A percentile compares a stretch with the other conserved stretches of the same genome.
Evolutionary conservation across 2,329 filamentous ascomycete genomes (phyloP).

Genomic region (Colletotrichum chlorophyti): DNA sequence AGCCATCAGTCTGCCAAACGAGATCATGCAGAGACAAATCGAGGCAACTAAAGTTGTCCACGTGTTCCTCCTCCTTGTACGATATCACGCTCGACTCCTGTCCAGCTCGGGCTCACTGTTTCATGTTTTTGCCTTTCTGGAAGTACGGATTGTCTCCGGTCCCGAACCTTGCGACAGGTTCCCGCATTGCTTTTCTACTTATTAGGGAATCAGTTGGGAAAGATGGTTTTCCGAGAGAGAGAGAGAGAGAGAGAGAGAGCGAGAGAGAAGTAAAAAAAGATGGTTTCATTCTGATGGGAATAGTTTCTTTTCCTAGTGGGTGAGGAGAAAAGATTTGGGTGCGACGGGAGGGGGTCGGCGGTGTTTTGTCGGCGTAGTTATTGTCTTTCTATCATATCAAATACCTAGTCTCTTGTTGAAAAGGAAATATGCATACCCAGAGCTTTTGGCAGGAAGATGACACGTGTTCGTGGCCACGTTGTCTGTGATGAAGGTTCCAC

Average conservation of each 20-base stretch:
- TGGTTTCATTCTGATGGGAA: conserved; percentile 31
- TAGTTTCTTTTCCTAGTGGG: conserved; percentile 5
- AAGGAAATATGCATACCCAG: conserved; percentile 26
- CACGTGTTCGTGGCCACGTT: too few species aligned
- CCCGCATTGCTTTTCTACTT: conserved; percentile 26
- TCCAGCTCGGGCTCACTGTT: conserved; percentile 21
- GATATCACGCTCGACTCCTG: conserved; percentile 28
- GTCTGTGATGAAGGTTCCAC: too few species aligned
- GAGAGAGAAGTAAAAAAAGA: too few species aligned
- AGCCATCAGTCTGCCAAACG: background rate
- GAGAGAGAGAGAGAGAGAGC: too few species aligned
- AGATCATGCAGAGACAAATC: conserved; percentile 24
- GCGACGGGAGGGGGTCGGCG: conserved; percentile 24
- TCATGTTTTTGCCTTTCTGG: conserved; percentile 13
- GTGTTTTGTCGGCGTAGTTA: conserved; percentile 27
- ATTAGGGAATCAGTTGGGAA: conserved; percentile 32
- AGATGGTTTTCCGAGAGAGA: conserved; percentile 17
- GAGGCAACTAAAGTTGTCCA: conserved; percentile 5
- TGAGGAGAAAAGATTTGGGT: background rate
- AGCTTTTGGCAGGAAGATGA: conserved; percentile 7
- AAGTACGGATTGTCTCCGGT: background rate
- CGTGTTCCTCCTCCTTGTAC: conserved; percentile 19
- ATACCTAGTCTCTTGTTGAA: conserved; percentile 28
- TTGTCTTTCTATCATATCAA: conserved; percentile 16
- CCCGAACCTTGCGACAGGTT: background rate